These are phyloP conservation scores for Moricandia arvensis DNA, from an alignment of 345 rosid genomes.

Conservation along the genomic window DNA sequence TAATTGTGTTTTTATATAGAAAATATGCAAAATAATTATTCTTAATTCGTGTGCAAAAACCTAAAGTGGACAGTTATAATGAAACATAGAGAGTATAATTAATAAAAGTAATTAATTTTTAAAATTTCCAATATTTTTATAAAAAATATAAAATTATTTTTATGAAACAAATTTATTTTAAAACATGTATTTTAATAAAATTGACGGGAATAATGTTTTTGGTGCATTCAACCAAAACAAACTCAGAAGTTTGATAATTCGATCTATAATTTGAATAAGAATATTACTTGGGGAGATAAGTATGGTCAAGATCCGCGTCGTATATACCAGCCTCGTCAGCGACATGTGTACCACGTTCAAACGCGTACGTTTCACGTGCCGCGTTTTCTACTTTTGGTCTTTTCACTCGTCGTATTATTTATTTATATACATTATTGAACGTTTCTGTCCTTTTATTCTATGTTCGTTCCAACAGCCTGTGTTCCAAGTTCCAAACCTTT, in stretches of 20 bases:
- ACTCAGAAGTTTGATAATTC: neutral
- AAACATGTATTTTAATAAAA: neutral
- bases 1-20: too few relatives aligned
- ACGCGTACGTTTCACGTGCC: conserved; percentile 19
- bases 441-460: neutral
- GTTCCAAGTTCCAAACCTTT: neutral
- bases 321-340: conserved; percentile 5
- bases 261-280: neutral
- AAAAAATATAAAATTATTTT: too few relatives aligned
- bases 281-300: neutral
- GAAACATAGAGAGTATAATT: too few relatives aligned
- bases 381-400: conserved; percentile 4
- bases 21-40: too few relatives aligned
- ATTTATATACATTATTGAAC: neutral
- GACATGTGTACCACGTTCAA: conserved; percentile 5
- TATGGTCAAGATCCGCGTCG: conserved; percentile 9
- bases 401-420: neutral
- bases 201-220: neutral
- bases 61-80: too few relatives aligned
- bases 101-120: too few relatives aligned
- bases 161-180: neutral
- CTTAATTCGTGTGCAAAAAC: too few relatives aligned
- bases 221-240: conserved; percentile 1
- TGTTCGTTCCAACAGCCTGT: neutral
- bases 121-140: too few relatives aligned